Evolutionary conservation across 2,329 filamentous ascomycete species (phyloP).

Genomic region (Sporothrix curviconia): DNA sequence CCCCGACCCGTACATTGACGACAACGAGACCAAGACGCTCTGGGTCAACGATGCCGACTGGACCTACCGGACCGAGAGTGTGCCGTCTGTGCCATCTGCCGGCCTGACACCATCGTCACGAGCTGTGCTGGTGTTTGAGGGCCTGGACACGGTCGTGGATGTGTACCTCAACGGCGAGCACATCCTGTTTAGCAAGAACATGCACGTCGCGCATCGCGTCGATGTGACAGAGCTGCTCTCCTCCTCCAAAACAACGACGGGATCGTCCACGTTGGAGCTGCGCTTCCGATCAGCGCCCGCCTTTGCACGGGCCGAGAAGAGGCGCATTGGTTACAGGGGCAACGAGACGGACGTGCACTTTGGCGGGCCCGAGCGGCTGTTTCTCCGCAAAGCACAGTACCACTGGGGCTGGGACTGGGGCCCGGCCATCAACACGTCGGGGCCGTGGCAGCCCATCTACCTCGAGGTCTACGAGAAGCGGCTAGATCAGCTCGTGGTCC

Average conservation of each 20-base stretch:
- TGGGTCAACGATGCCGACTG: constrained; percentile 70
- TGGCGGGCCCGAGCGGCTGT: constrained; percentile 53
- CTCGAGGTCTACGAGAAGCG: constrained; percentile 64
- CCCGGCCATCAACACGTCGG: constrained; percentile 58
- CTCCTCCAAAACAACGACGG: constrained; percentile 48
- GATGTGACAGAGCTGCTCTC: constrained; percentile 50
- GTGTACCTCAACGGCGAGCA: constrained; percentile 61
- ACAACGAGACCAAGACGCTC: constrained; percentile 67
- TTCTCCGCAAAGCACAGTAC: constrained; percentile 61
- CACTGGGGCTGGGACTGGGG: constrained; percentile 76
- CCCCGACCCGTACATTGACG: constrained; percentile 64
- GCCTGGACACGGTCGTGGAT: constrained; percentile 72
- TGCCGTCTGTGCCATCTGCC: constrained; percentile 34
- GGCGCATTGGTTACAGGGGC: constrained; percentile 51
- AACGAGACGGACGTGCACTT: constrained; percentile 64
- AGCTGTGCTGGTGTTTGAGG: constrained; percentile 61
- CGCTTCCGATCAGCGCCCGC: constrained; percentile 58
- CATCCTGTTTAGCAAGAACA: constrained; percentile 67
- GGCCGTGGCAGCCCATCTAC: constrained; percentile 66
- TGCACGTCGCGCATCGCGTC: constrained; percentile 68
- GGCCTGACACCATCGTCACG: constrained; percentile 32
- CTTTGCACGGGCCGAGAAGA: constrained; percentile 54
- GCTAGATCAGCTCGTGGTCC: constrained; percentile 58
- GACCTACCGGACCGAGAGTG: constrained; percentile 61
- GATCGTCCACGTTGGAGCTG: constrained; percentile 59